Base-by-base conservation (phyloP, 2,329 filamentous ascomycete genomes). In the Eurotiales sp. region DNA sequence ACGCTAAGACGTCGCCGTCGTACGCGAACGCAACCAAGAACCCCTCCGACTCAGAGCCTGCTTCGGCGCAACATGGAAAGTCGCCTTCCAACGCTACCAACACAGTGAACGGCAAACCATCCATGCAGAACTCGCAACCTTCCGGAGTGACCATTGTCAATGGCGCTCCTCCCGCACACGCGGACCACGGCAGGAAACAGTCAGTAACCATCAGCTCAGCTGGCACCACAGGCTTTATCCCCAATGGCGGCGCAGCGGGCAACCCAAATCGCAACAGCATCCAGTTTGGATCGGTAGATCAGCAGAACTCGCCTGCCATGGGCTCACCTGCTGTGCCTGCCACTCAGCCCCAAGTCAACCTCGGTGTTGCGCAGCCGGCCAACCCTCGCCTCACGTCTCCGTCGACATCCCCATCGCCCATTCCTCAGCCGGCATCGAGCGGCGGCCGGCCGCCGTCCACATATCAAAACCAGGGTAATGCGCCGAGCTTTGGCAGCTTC, bases 191-290 rank as follows among this genome's bases (percentile, higher is more conserved):
- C 66, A 84, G 90, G 68, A 96, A 95, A 75, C 84, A 85, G 58
- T 96, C 92, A 15, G 87, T 96, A 64, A 95, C 91, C 64, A 96
- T 96, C 77, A 90, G 83, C 70, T 86, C 90, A 61, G 87, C 88
- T 66, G 88, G 87, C 60, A 82, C 88, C 51, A 87, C 80, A 60
- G 85, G 85, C 65, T 88, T 84, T 69, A 82, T 85, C 55, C 80
- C 86, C 61, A 95, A 95, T 77, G 89, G 89, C 62, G 87, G 83
- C 51, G 79, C 81, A 51, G 81, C 83, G 36, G 76, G 60, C 43
- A 60, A 66, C 36, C 60, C 68, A 19, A 71, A 66, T 61, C 73
- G 76, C 52, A 79, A 74, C 63, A 72, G 77, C 59, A 88, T 93
- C 67, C 87, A 88, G 75, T 96, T 96, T 64, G 90, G 90, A 59